Percentiles rank a stretch among this genome's conserved stretches.
Conservation (phyloP, 2,329 filamentous ascomycete species). For the Colletotrichum sp. region DNA sequence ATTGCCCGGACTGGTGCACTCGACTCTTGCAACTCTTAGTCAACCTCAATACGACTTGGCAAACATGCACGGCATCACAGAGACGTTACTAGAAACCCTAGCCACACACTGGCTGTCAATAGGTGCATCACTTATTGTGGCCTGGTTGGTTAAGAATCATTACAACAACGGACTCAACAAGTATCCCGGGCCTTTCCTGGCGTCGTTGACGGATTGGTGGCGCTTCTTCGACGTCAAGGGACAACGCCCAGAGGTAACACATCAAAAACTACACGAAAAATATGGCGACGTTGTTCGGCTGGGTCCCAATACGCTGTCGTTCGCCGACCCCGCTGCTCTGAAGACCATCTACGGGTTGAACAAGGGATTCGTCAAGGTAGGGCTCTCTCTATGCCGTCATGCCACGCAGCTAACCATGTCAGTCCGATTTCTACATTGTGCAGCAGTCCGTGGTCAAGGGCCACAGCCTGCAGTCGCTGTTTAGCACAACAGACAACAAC, state of each 20-base stretch:
- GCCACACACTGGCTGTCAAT: slow-evolving; percentile 49
- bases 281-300: slow-evolving; percentile 77
- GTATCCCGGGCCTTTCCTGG: slow-evolving; percentile 75
- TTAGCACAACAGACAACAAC: slow-evolving; percentile 76
- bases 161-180: slow-evolving; percentile 66
- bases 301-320: slow-evolving; percentile 76
- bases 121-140: slow-evolving; percentile 32
- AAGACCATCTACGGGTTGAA: slow-evolving; percentile 83
- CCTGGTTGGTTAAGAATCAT: slow-evolving; percentile 53
- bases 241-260: slow-evolving; percentile 69
- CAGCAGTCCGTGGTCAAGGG: slow-evolving; percentile 77
- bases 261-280: slow-evolving; percentile 70
- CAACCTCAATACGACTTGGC: neutral
- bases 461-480: slow-evolving; percentile 71
- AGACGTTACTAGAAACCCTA: slow-evolving; percentile 38
- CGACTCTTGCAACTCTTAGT: neutral
- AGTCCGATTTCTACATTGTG: slow-evolving; percentile 83
- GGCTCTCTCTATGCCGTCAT: neutral
- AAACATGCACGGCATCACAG: slow-evolving; percentile 32
- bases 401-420: neutral
- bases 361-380: slow-evolving; percentile 79
- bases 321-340: slow-evolving; percentile 74
- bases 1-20: neutral
- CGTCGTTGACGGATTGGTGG: slow-evolving; percentile 72
- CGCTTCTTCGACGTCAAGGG: slow-evolving; percentile 72